Conservation (phyloP, 2,329 filamentous ascomycete species). For the Penicillium sp. region DNA sequence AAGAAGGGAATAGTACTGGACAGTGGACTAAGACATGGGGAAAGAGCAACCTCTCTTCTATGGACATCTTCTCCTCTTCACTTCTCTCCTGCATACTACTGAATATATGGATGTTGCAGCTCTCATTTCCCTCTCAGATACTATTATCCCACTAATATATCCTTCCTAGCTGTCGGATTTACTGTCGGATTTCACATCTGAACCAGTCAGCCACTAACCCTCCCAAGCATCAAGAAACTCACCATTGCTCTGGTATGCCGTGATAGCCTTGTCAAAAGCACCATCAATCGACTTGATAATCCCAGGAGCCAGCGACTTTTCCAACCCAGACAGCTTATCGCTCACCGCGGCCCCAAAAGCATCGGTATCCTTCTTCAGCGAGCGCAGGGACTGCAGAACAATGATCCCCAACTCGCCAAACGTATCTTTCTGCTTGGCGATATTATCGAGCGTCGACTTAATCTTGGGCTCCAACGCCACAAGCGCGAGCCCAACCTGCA, state of each 20-base stretch:
- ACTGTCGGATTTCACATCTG: no score
- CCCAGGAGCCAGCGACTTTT: not conserved
- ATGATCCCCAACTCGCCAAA: not conserved
- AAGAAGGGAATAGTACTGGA: no score
- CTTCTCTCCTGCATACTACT: no score
- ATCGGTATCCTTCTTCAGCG: not conserved
- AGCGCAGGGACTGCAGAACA: not conserved
- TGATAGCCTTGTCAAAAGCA: not conserved
- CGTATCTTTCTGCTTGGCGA: not conserved
- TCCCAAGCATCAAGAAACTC: not conserved
- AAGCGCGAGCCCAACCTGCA: not conserved
- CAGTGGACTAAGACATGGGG: no score
- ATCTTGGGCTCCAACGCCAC: not conserved
- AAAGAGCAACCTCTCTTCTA: no score
- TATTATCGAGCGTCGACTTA: not conserved
- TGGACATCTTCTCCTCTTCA: no score
- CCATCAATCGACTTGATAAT: not conserved
- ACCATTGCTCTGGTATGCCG: not conserved
- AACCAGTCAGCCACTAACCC: no score
- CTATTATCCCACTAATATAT: no score
- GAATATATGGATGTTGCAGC: no score
- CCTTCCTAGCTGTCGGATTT: no score
- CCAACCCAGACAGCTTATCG: not conserved
- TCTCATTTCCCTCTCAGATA: no score
- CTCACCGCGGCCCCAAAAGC: not conserved